These are phyloP conservation scores for Chenopodium suecicum DNA, from an alignment of 148 eudicot genomes.

Conservation along the genomic window DNA sequence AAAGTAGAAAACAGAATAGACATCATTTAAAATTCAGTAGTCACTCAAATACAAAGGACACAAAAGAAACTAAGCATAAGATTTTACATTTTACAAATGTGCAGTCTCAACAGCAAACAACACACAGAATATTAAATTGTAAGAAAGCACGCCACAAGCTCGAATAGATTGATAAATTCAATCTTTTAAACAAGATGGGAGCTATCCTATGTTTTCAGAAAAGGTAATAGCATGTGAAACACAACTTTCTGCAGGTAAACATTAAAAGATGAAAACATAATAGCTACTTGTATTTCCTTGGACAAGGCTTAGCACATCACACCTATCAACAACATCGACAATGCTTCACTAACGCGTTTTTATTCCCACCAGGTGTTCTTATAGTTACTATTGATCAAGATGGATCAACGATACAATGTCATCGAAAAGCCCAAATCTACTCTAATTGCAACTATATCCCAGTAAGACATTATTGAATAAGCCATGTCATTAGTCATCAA, in stretches of 20 bases:
- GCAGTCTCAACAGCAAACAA: not conserved
- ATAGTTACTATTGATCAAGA: not conserved
- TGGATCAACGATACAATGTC: not conserved
- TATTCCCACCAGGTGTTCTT: no score
- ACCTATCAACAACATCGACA: not conserved
- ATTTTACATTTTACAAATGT: not conserved
- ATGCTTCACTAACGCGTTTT: no score
- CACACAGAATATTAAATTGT: not conserved
- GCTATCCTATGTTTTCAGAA: not conserved
- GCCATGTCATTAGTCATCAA: not conserved
- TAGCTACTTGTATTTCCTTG: not conserved
- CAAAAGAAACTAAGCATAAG: no score
- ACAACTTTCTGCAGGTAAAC: not conserved
- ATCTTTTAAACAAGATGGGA: not conserved
- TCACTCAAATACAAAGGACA: not conserved
- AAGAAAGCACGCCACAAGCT: not conserved
- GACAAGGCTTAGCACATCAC: not conserved
- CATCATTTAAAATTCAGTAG: not conserved
- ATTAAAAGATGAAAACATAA: not conserved
- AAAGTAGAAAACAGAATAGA: slow-evolving; percentile 18
- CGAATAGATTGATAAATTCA: not conserved
- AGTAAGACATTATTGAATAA: not conserved
- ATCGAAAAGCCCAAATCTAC: not conserved
- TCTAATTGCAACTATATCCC: not conserved
- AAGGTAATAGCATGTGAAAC: not conserved